phyloP scores from a whole-genome alignment of 169 alveolate species.

The Plasmodium relictum region DNA sequence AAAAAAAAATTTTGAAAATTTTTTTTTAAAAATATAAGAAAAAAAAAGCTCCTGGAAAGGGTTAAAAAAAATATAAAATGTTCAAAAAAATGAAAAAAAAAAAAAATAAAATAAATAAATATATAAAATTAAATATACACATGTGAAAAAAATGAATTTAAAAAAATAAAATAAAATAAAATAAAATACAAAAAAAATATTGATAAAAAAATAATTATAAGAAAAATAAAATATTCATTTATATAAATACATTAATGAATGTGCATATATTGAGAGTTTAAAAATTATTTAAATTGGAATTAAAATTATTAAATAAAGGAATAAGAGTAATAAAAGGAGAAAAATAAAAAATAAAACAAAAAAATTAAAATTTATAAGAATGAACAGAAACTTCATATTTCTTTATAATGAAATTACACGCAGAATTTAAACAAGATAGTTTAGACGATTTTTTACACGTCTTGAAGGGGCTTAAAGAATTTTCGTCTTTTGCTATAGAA shows the following conservation, averaged over 20 bases:
- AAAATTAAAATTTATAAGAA: too few relatives aligned
- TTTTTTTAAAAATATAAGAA: neutral
- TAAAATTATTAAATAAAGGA: too few relatives aligned
- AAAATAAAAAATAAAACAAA: too few relatives aligned
- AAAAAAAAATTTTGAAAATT: too few relatives aligned
- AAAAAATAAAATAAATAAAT: neutral
- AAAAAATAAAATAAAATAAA: neutral
- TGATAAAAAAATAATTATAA: neutral
- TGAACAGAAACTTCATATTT: neutral
- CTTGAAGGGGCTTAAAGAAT: constrained; percentile 59
- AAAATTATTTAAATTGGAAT: too few relatives aligned
- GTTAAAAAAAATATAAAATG: neutral
- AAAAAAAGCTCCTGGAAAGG: neutral
- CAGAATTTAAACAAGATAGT: constrained; percentile 72
- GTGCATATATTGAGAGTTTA: too few relatives aligned
- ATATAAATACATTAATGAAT: neutral
- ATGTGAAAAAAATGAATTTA: neutral
- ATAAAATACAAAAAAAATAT: neutral
- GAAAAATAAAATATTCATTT: neutral
- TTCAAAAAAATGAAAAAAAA: neutral
- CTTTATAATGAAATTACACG: constrained; percentile 54
- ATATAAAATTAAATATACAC: neutral
- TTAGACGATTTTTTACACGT: constrained; percentile 57
- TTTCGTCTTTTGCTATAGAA: constrained; percentile 58
- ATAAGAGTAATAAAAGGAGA: too few relatives aligned